Conservation (phyloP, 805 yeast species). For the Peterozyma toletana region DNA sequence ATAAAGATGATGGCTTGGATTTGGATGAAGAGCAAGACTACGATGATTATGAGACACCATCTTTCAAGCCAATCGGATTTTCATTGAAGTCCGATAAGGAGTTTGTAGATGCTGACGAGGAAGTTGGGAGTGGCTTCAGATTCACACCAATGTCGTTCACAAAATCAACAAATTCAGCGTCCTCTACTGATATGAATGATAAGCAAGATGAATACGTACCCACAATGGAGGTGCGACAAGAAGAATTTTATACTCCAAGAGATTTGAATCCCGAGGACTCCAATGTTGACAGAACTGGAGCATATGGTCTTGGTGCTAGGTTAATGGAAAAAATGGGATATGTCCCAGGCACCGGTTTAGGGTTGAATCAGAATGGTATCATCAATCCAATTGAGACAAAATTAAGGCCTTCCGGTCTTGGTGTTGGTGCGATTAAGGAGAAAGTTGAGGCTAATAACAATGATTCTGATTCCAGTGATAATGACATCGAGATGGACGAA, state of each 20-base stretch:
- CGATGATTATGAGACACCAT: too few species aligned
- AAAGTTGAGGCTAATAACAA: conserved; percentile 12
- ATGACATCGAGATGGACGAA: conserved; percentile 10
- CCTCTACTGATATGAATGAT: too few species aligned
- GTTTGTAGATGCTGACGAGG: too few species aligned
- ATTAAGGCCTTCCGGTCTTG: conserved; percentile 58
- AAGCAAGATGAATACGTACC: too few species aligned
- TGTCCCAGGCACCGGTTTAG: conserved; percentile 79
- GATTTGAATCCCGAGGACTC: not conserved
- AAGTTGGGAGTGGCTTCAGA: too few species aligned
- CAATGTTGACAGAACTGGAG: conserved; percentile 9
- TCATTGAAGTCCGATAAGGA: too few species aligned
- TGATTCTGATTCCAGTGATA: conserved; percentile 18
- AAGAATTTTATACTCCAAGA: not conserved
- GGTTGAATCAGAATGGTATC: conserved; percentile 65
- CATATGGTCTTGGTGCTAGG: conserved; percentile 81
- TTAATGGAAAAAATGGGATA: conserved; percentile 84
- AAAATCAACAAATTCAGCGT: not conserved
- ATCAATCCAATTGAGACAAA: conserved; percentile 71
- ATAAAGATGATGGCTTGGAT: too few species aligned
- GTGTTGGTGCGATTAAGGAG: conserved; percentile 61
- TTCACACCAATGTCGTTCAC: conserved; percentile 1
- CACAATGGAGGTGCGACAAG: too few species aligned
- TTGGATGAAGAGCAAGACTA: too few species aligned
- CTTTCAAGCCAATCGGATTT: too few species aligned